Base-by-base conservation (phyloP, 2,329 filamentous ascomycete genomes). In the Nothophaeocryptopus gaeumannii region DNA sequence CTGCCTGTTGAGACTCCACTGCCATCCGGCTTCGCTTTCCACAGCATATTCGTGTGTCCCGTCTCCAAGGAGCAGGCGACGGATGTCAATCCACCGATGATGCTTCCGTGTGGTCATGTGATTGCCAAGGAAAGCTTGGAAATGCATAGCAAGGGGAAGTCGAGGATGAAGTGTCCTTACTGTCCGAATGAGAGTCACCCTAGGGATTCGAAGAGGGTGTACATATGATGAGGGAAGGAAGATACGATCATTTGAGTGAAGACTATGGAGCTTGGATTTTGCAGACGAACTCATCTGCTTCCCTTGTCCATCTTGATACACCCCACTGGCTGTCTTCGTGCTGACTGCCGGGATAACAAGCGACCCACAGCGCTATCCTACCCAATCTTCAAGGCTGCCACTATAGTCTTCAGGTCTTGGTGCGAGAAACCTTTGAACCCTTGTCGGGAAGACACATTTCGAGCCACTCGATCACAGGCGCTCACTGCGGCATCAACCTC, bases 51-150 rank as follows among this genome's bases (percentile, higher is more conserved):
- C 67, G 93, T 99, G 36, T 99, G 93, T 65, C 93, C 93, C 0
- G 93, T 99, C 5, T 91, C 86, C 63, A 97, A 97, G 69, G 93
- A 96, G 67, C 93, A 99, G 70, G 90, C 88, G 0, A 99, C 92
- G 0, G 90, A 95, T 63, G 74, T 79, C 16, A 99, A 99, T 68
- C 93, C 93, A 9, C 90, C 93, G 2, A 95, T 97, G 87, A 93
- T 96, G 81, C 84, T 99, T 65, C 88, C 89, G 0, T 99, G 93
- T 65, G 92, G 93, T 5, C 93, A 99, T 72, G 92, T 96, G 45
- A 85, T 99, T 52, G 91, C 90, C 13, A 81, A 84, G 57, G 91
- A 96, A 64, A 90, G 86, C 31, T 73, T 99, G 43, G 82, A 86
- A 53, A 84, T 84, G 64, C 77, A 97, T 36, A 84, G 84, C 47